phyloP scores from a whole-genome alignment of 73 alveolate species.

The Durusdinium trenchii region DNA sequence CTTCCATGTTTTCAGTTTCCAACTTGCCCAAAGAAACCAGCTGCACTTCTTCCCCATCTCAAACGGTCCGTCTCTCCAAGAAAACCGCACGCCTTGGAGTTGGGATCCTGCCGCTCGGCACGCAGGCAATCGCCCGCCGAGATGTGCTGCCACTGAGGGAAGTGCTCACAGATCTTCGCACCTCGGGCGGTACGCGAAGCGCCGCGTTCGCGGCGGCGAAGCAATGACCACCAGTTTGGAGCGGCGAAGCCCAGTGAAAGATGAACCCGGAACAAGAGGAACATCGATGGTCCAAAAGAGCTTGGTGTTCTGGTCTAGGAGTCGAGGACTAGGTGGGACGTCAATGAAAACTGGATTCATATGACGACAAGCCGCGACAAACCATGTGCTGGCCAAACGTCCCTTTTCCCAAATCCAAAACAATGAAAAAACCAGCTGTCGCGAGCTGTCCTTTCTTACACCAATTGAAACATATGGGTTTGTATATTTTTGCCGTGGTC shows the following conservation, averaged over 20 bases:
- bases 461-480: not conserved
- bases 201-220: not conserved
- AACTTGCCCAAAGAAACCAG: not conserved
- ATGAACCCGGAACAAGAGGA: no score
- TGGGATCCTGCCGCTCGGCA: slow-evolving; percentile 96
- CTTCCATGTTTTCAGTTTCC: not conserved
- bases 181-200: not conserved
- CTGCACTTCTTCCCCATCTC: no score
- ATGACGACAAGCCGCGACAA: not conserved
- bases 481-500: no score
- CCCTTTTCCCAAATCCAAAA: not conserved
- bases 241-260: not conserved
- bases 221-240: not conserved
- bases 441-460: no score
- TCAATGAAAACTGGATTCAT: no score
- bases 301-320: no score
- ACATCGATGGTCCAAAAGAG: no score
- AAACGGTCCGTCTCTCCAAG: no score
- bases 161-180: slow-evolving; percentile 60
- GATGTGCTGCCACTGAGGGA: slow-evolving; percentile 96
- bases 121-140: slow-evolving; percentile 98
- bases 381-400: not conserved
- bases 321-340: no score
- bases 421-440: no score
- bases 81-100: slow-evolving; percentile 86